Evolutionary conservation across 345 rosid species (phyloP).

Genomic region (Adansonia digitata): DNA sequence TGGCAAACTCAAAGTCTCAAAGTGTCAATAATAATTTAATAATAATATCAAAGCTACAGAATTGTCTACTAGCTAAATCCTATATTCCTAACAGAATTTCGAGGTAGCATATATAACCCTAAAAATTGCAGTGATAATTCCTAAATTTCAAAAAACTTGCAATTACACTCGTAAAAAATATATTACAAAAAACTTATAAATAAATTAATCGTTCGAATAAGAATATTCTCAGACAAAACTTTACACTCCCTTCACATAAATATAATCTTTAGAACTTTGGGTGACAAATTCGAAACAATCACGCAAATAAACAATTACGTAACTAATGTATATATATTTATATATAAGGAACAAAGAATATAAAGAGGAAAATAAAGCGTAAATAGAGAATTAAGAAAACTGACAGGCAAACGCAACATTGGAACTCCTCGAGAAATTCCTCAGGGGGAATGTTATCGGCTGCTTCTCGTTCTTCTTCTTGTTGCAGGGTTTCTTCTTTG

Average conservation of each 20-base stretch:
- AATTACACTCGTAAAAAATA: background rate
- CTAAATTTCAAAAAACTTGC: background rate
- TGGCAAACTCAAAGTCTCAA: background rate
- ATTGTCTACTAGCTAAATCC: background rate
- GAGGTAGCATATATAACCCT: background rate
- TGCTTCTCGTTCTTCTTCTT: background rate
- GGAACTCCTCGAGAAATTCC: conserved; percentile 9
- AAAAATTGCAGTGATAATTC: background rate
- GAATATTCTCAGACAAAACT: background rate
- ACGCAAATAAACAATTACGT: background rate
- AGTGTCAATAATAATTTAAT: background rate
- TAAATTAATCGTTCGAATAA: background rate
- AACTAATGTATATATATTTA: too few relatives aligned
- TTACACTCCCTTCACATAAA: background rate
- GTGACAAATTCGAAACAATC: background rate
- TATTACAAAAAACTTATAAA: background rate
- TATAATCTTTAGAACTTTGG: background rate
- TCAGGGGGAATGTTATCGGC: background rate
- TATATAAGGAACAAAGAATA: background rate
- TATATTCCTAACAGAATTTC: background rate
- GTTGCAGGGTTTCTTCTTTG: background rate
- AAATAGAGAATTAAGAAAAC: background rate
- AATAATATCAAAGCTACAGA: background rate
- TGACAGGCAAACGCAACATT: conserved; percentile 26
- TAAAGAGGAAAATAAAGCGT: too few relatives aligned